These are phyloP conservation scores for Tetragonia tetragonoides DNA, from an alignment of 148 eudicot genomes.

Conservation along the genomic window DNA sequence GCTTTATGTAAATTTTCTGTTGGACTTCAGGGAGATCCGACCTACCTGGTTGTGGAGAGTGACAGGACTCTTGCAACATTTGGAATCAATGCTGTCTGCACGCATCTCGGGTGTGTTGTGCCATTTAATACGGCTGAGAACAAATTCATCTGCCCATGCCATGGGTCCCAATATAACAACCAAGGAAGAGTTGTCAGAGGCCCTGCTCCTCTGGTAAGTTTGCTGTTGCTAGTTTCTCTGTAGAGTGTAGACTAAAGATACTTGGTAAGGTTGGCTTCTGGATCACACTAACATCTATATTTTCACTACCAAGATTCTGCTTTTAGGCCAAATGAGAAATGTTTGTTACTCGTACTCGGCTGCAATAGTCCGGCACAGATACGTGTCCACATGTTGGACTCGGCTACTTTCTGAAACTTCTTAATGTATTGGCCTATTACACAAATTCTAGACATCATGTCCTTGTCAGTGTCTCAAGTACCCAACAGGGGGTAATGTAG, in stretches of 20 bases:
- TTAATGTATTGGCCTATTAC: too few species aligned
- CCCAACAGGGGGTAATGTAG: too few species aligned
- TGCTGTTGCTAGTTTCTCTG: background rate
- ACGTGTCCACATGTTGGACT: too few species aligned
- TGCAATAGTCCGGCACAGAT: too few species aligned
- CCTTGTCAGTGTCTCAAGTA: too few species aligned
- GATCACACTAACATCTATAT: background rate
- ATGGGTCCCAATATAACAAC: constrained; percentile 92
- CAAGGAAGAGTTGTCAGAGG: constrained; percentile 91
- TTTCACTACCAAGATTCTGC: too few species aligned
- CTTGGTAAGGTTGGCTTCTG: background rate
- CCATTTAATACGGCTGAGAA: constrained; percentile 92
- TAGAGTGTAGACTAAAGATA: background rate
- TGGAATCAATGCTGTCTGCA: constrained; percentile 91
- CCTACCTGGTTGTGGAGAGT: constrained; percentile 83
- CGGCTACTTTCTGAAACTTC: too few species aligned
- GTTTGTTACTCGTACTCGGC: too few species aligned
- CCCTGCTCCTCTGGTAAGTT: constrained; percentile 87
- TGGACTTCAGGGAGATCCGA: constrained; percentile 81
- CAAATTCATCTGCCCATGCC: constrained; percentile 96
- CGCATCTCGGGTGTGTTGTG: constrained; percentile 96
- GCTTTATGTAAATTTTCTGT: background rate
- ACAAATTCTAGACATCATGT: too few species aligned
- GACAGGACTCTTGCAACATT: constrained; percentile 82
- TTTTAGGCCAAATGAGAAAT: too few species aligned